Evolutionary conservation across 2,329 filamentous ascomycete species (phyloP), one percentile per base, ranked within the genome.

Genomic region (Cercospora beticola): DNA sequence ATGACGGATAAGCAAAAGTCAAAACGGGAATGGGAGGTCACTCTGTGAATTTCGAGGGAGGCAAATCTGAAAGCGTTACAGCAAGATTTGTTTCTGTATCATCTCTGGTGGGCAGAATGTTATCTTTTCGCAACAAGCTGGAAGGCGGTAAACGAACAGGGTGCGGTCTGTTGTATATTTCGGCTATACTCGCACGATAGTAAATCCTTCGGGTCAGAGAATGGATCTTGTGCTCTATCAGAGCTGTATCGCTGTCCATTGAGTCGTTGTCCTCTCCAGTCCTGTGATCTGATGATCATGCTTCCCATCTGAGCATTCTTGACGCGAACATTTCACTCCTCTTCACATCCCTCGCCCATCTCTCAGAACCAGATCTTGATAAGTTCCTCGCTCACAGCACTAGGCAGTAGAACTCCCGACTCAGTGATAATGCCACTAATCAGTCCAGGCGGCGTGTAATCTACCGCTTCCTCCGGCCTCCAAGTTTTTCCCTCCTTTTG

Each of bases 351-450:
- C 12, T 54, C n/a, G 18, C 12, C 10, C 18, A 12, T 18, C 43
- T 33, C 62, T 71, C 46, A 81, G 70, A 80, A 81, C 83, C 83
- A 85, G 64, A 89, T 90, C 77, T 88, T 87, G 73, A 92, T 89
- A 56, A 92, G 81, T 78, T 91, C 87, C 75, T 91, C 89, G 67
- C 88, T 89, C 36, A 92, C 89, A 28, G 90, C 89, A 67, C 86
- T 88, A 0, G 90, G 89, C 54, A 90, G 86, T 72, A 92, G 85
- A 60, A 92, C 87, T 57, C 91, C 91, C 62, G 88, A 88, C 78
- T 94, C 91, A 0, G 91, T 93, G 73, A 93, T 90, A 73, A 93
- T 87, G 31, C 89, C 89, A 9, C 88, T 88, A 70, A 93, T 90
- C 36, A 91, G 79, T 59, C 88, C 85, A 2, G 90, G 90, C 6